These are phyloP conservation scores for Otatea glauca DNA, from an alignment of 176 grass and related monocot genomes.

Conservation along the genomic window DNA sequence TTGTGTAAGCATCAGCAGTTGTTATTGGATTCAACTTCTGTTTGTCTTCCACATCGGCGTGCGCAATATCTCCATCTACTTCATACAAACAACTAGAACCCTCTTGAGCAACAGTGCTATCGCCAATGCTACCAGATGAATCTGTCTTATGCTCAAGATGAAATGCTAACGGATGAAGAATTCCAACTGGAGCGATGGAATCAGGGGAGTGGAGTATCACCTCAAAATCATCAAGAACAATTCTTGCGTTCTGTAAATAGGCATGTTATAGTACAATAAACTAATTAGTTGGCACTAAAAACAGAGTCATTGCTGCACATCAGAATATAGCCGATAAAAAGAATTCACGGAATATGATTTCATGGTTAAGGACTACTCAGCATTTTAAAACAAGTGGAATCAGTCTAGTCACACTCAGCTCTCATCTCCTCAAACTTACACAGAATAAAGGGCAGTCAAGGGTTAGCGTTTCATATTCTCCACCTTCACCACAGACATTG, in stretches of 20 bases:
- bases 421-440: slow-evolving; percentile 63
- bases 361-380: neutral
- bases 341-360: neutral
- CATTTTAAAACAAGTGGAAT: slow-evolving; percentile 26
- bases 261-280: slow-evolving; percentile 43
- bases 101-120: slow-evolving; percentile 21
- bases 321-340: neutral
- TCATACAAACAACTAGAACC: slow-evolving; percentile 56
- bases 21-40: slow-evolving; percentile 37
- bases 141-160: slow-evolving; percentile 74
- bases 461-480: slow-evolving; percentile 98
- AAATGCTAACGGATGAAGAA: slow-evolving; percentile 86
- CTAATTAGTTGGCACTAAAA: neutral
- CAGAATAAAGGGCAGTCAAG: slow-evolving; percentile 96
- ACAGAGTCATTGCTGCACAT: neutral
- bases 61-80: slow-evolving; percentile 57
- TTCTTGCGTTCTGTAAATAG: slow-evolving; percentile 78
- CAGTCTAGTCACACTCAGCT: slow-evolving; percentile 25
- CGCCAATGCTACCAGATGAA: slow-evolving; percentile 42
- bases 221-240: slow-evolving; percentile 83
- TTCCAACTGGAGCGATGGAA: slow-evolving; percentile 86
- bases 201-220: slow-evolving; percentile 78
- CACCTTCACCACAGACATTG: slow-evolving; percentile 97
- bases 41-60: slow-evolving; percentile 38
- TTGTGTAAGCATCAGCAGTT: slow-evolving; percentile 41